A percentile compares a stretch with the other conserved stretches of the same genome.
Evolutionary conservation across 2,329 filamentous ascomycete genomes (phyloP).

Genomic region (Colletotrichum aenigma): DNA sequence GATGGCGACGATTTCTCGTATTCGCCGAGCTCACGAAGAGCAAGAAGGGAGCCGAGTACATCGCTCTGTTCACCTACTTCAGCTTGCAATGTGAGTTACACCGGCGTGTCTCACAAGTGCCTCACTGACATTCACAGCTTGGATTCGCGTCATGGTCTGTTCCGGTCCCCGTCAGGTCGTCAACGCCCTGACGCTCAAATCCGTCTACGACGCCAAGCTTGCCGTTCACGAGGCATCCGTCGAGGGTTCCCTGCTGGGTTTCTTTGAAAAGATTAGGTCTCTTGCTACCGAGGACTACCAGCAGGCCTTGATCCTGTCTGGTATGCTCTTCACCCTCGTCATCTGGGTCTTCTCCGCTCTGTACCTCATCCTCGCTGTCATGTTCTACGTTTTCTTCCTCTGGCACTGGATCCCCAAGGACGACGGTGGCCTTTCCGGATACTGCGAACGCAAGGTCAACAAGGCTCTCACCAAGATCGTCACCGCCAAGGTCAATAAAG

Average conservation of each 20-base stretch:
- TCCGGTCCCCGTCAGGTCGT: constrained; percentile 91
- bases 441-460: constrained; percentile 93
- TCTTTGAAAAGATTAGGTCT: constrained; percentile 81
- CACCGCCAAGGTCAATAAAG: constrained; percentile 84
- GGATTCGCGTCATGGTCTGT: constrained; percentile 87
- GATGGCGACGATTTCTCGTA: constrained; percentile 90
- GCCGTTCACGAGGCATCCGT: constrained; percentile 56
- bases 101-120: neutral
- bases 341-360: constrained; percentile 87
- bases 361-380: constrained; percentile 72
- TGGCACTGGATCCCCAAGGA: constrained; percentile 88
- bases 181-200: constrained; percentile 87
- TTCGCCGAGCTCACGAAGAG: constrained; percentile 91
- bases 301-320: constrained; percentile 82
- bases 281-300: constrained; percentile 76
- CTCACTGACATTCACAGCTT: constrained; percentile 56
- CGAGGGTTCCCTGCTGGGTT: constrained; percentile 70
- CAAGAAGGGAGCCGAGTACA: constrained; percentile 88
- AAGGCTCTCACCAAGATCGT: constrained; percentile 84
- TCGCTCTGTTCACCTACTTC: constrained; percentile 91
- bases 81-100: constrained; percentile 62
- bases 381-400: constrained; percentile 88
- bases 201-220: constrained; percentile 80
- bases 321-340: constrained; percentile 91
- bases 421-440: constrained; percentile 81